A percentile compares a stretch with the other conserved stretches of the same genome.
Evolutionary conservation across 106 monocot species (phyloP).

Genomic region (Apostasia ramifera): DNA sequence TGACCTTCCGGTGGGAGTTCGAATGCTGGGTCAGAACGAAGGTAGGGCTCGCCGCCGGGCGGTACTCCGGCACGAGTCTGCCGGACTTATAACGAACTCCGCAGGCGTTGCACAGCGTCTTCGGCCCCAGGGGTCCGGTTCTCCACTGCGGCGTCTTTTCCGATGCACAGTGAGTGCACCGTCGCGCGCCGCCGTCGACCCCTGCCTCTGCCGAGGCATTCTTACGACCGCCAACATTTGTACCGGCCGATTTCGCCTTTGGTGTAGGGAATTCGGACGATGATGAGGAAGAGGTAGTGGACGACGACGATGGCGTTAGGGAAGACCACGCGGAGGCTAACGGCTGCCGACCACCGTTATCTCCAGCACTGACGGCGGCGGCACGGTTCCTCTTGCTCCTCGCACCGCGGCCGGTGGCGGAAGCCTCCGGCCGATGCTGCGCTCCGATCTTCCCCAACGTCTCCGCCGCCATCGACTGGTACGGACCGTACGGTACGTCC

Average conservation of each 20-base stretch:
- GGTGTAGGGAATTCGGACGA: constrained; percentile 49
- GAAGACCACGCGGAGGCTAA: constrained; percentile 14
- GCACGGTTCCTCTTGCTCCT: constrained; percentile 60
- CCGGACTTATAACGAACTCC: constrained; percentile 82
- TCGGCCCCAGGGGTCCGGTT: constrained; percentile 85
- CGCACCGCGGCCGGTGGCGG: constrained; percentile 35
- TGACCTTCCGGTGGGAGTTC: constrained; percentile 90
- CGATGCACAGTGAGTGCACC: constrained; percentile 88
- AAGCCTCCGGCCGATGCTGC: background rate
- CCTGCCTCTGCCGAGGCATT: constrained; percentile 8
- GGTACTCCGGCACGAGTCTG: constrained; percentile 78
- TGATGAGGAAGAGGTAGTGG: constrained; percentile 53
- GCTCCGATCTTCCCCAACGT: background rate
- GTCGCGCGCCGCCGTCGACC: constrained; percentile 29
- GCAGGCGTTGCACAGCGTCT: constrained; percentile 95
- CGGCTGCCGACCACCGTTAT: background rate
- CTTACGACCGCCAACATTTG: constrained; percentile 9
- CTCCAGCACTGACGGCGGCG: constrained; percentile 2
- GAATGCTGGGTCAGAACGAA: constrained; percentile 90
- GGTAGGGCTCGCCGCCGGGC: constrained; percentile 82
- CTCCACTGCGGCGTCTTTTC: constrained; percentile 97
- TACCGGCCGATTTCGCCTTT: background rate
- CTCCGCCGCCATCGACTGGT: background rate
- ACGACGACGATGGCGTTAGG: constrained; percentile 26
- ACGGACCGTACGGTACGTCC: constrained; percentile 33